Evolutionary conservation across 2,329 filamentous ascomycete genomes (phyloP).

Genomic region (Penicillium sp.): DNA sequence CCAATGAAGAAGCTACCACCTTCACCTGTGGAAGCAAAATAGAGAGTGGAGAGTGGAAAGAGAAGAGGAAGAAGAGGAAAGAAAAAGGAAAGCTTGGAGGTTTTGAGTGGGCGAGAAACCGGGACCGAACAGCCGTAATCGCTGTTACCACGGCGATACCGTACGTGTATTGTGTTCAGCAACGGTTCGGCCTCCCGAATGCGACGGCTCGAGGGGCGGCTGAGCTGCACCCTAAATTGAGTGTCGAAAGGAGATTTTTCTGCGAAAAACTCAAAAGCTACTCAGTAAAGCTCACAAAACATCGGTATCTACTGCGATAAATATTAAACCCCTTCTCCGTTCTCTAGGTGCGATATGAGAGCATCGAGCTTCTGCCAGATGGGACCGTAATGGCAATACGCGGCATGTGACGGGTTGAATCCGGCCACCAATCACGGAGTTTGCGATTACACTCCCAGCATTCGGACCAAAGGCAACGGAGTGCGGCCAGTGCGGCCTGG

Average conservation of each 20-base stretch:
- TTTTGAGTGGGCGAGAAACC: conserved; percentile 40
- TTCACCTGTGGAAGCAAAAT: conserved; percentile 31
- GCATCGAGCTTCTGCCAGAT: neutral
- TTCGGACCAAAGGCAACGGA: conserved; percentile 18
- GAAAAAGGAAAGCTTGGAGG: conserved; percentile 41
- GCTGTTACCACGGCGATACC: conserved; percentile 35
- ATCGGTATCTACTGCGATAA: neutral
- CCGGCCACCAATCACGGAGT: conserved; percentile 22
- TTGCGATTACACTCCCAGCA: conserved; percentile 19
- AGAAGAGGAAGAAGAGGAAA: conserved; percentile 37
- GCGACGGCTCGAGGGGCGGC: conserved; percentile 29
- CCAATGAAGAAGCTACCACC: conserved; percentile 37
- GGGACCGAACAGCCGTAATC: conserved; percentile 42
- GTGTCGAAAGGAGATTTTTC: neutral
- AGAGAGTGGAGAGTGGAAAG: conserved; percentile 39
- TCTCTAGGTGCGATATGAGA: neutral
- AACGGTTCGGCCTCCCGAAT: conserved; percentile 27
- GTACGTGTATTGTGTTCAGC: conserved; percentile 22
- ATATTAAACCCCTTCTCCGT: neutral
- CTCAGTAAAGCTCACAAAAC: neutral
- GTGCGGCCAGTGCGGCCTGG: conserved; percentile 1
- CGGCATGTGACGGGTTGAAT: conserved; percentile 24
- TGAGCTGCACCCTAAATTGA: conserved; percentile 4
- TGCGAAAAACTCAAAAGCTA: neutral
- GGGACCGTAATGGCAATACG: conserved; percentile 22